A percentile compares a stretch with the other conserved stretches of the same genome.
Evolutionary conservation across 2,329 filamentous ascomycete genomes (phyloP).

Genomic region (Cercospora zeina): DNA sequence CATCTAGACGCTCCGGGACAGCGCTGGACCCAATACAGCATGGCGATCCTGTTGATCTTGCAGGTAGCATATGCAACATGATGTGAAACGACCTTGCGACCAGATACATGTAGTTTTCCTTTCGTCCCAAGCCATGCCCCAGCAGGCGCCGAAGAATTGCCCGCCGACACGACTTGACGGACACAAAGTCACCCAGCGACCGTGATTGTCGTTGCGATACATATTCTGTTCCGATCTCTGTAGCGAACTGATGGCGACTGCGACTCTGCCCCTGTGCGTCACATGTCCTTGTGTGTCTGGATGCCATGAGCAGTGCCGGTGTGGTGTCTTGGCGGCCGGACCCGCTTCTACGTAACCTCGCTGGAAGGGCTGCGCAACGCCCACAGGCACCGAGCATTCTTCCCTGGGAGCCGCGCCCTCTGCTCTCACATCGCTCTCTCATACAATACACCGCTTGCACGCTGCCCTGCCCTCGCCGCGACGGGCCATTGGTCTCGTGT

Average conservation of each 20-base stretch:
- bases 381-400: constrained; percentile 7
- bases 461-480: neutral
- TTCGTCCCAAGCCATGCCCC: neutral
- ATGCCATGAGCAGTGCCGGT: neutral
- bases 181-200: neutral
- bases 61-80: neutral
- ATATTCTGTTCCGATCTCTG: neutral
- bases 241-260: neutral
- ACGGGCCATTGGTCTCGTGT: neutral
- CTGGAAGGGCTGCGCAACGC: neutral
- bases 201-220: neutral
- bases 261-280: neutral
- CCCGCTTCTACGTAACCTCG: constrained; percentile 5
- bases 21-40: neutral
- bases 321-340: neutral
- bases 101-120: neutral
- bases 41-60: neutral
- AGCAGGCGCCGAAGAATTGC: neutral
- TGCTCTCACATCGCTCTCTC: neutral
- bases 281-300: no score
- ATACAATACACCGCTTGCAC: constrained; percentile 1
- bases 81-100: neutral
- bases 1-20: constrained; percentile 58
- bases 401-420: neutral
- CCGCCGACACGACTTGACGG: neutral